A percentile compares a stretch with the other conserved stretches of the same genome.
Evolutionary conservation across 257 asterid genomes (phyloP).

Genomic region (Cynanchum wilfordii): DNA sequence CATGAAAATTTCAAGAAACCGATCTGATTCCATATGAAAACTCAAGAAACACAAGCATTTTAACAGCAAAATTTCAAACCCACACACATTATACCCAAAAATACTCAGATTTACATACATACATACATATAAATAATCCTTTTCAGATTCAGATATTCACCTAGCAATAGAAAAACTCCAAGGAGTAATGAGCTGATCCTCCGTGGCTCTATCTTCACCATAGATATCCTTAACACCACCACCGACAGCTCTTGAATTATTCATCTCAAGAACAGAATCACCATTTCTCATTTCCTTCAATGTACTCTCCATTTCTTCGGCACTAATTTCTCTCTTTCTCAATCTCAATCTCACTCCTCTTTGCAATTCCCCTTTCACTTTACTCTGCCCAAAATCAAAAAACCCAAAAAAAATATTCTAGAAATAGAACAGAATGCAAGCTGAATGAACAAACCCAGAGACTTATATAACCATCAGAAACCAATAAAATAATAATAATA

Average conservation of each 20-base stretch:
- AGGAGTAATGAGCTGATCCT: conserved; percentile 80
- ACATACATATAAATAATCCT: too few relatives aligned
- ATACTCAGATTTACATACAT: neutral
- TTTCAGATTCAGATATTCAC: conserved; percentile 25
- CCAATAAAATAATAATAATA: conserved; percentile 4
- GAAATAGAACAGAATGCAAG: conserved; percentile 6
- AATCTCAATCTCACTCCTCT: conserved; percentile 18
- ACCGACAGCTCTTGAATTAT: conserved; percentile 54
- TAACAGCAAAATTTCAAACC: neutral
- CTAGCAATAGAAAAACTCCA: conserved; percentile 85
- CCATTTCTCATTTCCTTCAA: conserved; percentile 48
- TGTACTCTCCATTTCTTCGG: conserved; percentile 49
- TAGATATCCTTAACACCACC: conserved; percentile 84
- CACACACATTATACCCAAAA: neutral
- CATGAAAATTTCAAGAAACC: neutral
- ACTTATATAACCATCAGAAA: conserved; percentile 28
- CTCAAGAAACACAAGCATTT: neutral
- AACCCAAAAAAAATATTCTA: conserved; percentile 18
- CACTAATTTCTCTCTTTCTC: conserved; percentile 14
- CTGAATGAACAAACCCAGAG: conserved; percentile 1
- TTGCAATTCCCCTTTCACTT: conserved; percentile 28
- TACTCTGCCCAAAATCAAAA: conserved; percentile 47
- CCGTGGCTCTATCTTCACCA: conserved; percentile 87
- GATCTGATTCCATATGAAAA: neutral
- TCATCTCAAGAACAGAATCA: conserved; percentile 58